Evolutionary conservation across 1,284 basidiomycete species (phyloP).

Genomic region (Phylloboletellus chloephorus): DNA sequence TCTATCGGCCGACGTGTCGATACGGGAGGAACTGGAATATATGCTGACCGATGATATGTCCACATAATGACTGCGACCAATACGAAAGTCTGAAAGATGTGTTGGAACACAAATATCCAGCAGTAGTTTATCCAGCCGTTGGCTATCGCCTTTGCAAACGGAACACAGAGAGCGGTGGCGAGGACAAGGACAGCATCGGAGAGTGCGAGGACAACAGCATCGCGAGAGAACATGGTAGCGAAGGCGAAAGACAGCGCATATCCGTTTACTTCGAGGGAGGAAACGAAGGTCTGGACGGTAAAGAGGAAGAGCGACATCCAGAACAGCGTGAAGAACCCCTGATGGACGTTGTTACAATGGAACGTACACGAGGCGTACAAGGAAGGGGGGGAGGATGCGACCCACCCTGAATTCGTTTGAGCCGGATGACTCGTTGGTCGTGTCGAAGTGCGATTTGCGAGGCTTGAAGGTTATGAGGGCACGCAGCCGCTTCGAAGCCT

Average conservation of each 20-base stretch:
- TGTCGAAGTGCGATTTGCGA: constrained; percentile 80
- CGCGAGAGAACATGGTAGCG: constrained; percentile 82
- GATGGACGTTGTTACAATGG: constrained; percentile 7
- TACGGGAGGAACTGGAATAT: constrained; percentile 1
- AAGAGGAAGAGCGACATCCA: constrained; percentile 86
- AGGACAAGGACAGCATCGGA: constrained; percentile 80
- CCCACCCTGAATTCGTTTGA: constrained; percentile 81
- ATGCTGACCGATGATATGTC: constrained; percentile 69
- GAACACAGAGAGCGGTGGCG: constrained; percentile 74
- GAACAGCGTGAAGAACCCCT: constrained; percentile 92
- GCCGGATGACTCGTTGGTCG: constrained; percentile 64
- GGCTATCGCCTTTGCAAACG: constrained; percentile 74
- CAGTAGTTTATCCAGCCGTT: constrained; percentile 78
- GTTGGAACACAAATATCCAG: constrained; percentile 73
- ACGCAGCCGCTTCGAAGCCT: constrained; percentile 59
- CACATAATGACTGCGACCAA: constrained; percentile 71
- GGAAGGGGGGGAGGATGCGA: constrained; percentile 8
- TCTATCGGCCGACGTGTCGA: not conserved
- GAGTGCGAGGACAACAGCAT: constrained; percentile 78
- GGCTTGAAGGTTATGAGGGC: constrained; percentile 82
- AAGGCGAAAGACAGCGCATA: constrained; percentile 79
- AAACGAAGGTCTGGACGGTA: constrained; percentile 71
- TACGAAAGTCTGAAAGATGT: constrained; percentile 67
- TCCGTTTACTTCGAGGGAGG: constrained; percentile 72
- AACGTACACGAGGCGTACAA: not conserved